These are phyloP conservation scores for Exophiala spinifera DNA, from an alignment of 2,329 filamentous ascomycete species.

Conservation along the genomic window DNA sequence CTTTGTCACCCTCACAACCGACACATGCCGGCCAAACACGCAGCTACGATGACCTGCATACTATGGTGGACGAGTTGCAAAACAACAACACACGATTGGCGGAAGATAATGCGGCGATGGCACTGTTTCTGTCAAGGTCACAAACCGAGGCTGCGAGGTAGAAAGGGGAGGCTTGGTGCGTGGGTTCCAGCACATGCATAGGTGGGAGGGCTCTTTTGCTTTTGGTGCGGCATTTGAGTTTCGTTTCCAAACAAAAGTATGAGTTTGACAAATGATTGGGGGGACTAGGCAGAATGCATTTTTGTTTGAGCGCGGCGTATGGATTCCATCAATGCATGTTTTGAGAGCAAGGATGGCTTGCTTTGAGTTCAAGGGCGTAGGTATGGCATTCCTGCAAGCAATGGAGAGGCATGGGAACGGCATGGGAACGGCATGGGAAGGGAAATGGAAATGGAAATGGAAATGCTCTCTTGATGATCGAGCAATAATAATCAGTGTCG, in stretches of 20 bases:
- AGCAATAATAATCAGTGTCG: not conserved
- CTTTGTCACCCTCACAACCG: slow-evolving; percentile 4
- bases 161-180: not conserved
- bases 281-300: not conserved
- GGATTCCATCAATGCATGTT: not conserved
- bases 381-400: too few species aligned
- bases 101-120: slow-evolving; percentile 8
- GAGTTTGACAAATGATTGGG: not conserved
- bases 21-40: not conserved
- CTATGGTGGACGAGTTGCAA: slow-evolving; percentile 14
- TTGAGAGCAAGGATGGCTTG: not conserved
- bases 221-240: not conserved
- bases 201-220: not conserved
- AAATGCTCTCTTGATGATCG: slow-evolving; percentile 1
- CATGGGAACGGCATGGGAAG: not conserved
- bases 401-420: not conserved
- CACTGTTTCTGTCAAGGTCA: slow-evolving; percentile 14
- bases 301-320: slow-evolving; percentile 5
- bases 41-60: slow-evolving; percentile 4
- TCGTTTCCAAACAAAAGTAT: not conserved
- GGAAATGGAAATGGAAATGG: not conserved
- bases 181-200: not conserved
- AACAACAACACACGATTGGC: slow-evolving; percentile 15
- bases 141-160: slow-evolving; percentile 24
- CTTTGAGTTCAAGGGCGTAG: too few species aligned